phyloP scores from a whole-genome alignment of 805 yeast genomes.

The Priceomyces haplophilus region DNA sequence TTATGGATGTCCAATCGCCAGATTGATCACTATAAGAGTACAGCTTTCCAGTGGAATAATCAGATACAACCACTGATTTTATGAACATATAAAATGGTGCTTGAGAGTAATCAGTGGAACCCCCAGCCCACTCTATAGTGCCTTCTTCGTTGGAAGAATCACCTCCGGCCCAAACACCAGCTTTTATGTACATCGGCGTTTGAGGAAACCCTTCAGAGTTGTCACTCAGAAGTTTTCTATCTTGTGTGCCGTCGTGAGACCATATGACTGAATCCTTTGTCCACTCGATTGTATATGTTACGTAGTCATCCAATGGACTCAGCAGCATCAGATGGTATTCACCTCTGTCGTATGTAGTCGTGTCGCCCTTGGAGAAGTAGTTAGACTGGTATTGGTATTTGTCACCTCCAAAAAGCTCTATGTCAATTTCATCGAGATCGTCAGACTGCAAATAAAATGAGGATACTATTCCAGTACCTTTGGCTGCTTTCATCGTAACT shows the following conservation, averaged over 20 bases:
- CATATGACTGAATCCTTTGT: slow-evolving; percentile 60
- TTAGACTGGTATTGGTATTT: slow-evolving; percentile 70
- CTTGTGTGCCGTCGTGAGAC: slow-evolving; percentile 66
- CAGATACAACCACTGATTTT: slow-evolving; percentile 57
- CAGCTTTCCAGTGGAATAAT: slow-evolving; percentile 62
- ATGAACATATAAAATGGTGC: slow-evolving; percentile 72
- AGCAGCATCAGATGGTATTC: slow-evolving; percentile 55
- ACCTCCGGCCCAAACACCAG: slow-evolving; percentile 85
- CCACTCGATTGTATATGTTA: slow-evolving; percentile 87
- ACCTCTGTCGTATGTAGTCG: slow-evolving; percentile 78
- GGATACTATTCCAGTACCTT: slow-evolving; percentile 77
- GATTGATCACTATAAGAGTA: slow-evolving; percentile 54
- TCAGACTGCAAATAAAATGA: slow-evolving; percentile 79
- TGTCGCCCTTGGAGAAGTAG: slow-evolving; percentile 78
- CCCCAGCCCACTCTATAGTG: slow-evolving; percentile 83
- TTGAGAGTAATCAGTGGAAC: slow-evolving; percentile 57
- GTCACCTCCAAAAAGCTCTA: slow-evolving; percentile 87
- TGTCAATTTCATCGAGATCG: slow-evolving; percentile 84
- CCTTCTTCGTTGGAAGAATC: slow-evolving; percentile 62
- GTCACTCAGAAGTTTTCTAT: slow-evolving; percentile 59
- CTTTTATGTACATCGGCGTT: slow-evolving; percentile 73
- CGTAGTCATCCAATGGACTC: slow-evolving; percentile 57
- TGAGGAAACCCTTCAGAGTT: slow-evolving; percentile 78
- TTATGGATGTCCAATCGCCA: slow-evolving; percentile 61
- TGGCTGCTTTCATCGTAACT: slow-evolving; percentile 66